Conservation (phyloP, 148 eudicot species). For the Amaranthus cruentus region DNA sequence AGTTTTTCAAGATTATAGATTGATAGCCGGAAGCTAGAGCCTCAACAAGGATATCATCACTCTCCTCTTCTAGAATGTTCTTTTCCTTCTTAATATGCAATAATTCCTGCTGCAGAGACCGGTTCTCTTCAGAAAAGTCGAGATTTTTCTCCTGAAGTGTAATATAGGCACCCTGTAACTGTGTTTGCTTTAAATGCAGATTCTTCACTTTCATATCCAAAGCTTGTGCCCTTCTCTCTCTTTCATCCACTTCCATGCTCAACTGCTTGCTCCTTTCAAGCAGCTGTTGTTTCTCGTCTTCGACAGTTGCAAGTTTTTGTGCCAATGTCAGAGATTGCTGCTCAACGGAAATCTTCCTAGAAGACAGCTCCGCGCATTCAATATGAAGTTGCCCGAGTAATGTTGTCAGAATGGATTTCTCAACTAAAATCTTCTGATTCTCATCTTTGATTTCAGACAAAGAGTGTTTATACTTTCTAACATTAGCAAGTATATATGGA, state of each 20-base stretch:
- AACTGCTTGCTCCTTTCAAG: constrained; percentile 49
- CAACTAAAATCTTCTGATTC: constrained; percentile 53
- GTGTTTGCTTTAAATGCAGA: constrained; percentile 32
- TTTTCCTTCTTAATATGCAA: constrained; percentile 44
- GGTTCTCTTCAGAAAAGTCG: constrained; percentile 33
- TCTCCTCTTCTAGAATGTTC: constrained; percentile 40
- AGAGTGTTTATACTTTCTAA: constrained; percentile 40
- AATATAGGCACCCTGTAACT: constrained; percentile 31
- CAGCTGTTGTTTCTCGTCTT: constrained; percentile 48
- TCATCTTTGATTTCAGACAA: constrained; percentile 52
- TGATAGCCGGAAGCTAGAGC: constrained; percentile 34
- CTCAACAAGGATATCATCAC: constrained; percentile 33
- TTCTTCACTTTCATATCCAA: constrained; percentile 40
- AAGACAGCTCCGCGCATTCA: constrained; percentile 48
- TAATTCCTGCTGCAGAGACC: constrained; percentile 33
- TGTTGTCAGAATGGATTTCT: constrained; percentile 63
- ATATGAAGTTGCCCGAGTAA: constrained; percentile 50
- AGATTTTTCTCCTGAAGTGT: constrained; percentile 35
- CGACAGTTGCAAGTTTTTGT: constrained; percentile 38
- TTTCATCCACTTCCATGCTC: constrained; percentile 30
- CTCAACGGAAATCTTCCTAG: constrained; percentile 40
- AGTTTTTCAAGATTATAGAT: constrained; percentile 42
- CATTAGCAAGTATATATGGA: constrained; percentile 41
- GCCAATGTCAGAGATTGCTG: constrained; percentile 36
- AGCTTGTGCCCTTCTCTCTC: constrained; percentile 32